Conservation (phyloP, 345 rosid genomes). For the Salix arbutifolia region DNA sequence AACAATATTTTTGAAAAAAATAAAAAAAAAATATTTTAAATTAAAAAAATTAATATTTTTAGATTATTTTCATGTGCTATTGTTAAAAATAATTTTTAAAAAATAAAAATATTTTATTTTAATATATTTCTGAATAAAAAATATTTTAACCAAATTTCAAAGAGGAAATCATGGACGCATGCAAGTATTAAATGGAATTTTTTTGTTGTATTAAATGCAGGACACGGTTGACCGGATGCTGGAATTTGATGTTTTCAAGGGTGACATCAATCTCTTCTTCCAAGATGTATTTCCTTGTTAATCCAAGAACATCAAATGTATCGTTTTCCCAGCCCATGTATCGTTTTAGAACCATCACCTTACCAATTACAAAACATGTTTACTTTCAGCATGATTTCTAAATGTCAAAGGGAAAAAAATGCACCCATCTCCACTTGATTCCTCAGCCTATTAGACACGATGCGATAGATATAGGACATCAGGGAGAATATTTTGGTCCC, state of each 20-base stretch:
- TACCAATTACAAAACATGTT: neutral
- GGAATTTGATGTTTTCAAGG: constrained; percentile 49
- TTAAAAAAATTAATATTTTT: too few species aligned
- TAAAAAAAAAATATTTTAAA: too few species aligned
- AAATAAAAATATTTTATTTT: too few species aligned
- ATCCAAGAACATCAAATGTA: neutral
- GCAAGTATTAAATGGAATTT: neutral
- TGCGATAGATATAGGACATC: neutral
- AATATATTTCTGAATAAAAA: too few species aligned
- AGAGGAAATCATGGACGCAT: neutral
- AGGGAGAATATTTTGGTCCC: neutral
- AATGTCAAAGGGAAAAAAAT: neutral
- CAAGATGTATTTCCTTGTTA: constrained; percentile 37
- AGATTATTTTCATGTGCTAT: too few species aligned
- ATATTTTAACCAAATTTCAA: too few species aligned
- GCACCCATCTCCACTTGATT: too few species aligned
- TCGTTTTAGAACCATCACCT: neutral
- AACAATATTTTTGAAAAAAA: too few species aligned
- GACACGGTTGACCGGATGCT: constrained; percentile 63
- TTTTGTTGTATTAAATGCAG: constrained; percentile 32
- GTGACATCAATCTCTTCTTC: constrained; percentile 60
- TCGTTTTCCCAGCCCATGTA: neutral
- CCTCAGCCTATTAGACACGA: too few species aligned
- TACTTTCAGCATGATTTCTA: neutral
- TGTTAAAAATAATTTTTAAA: too few species aligned